These are phyloP conservation scores for Chlamydomonas sp. DNA, from an alignment of 139 green algal species.

Conservation along the genomic window DNA sequence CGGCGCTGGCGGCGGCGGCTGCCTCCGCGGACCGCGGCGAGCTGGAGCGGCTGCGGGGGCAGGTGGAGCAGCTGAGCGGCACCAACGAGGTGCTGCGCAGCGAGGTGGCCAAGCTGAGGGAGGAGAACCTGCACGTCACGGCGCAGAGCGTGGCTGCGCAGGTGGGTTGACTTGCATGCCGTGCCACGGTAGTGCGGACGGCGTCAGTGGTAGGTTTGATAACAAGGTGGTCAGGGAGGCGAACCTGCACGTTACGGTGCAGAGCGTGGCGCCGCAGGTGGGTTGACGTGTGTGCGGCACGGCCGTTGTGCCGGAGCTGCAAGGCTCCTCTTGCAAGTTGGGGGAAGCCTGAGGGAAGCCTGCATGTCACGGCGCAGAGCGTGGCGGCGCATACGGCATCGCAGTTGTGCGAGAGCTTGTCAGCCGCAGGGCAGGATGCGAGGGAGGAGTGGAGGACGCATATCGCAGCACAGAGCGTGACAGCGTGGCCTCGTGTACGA, in stretches of 20 bases:
- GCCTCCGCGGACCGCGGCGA: slow-evolving; percentile 26
- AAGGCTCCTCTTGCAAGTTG: background rate
- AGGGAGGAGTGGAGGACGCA: too few relatives aligned
- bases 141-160: slow-evolving; percentile 15
- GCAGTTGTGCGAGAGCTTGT: too few relatives aligned
- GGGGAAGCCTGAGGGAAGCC: background rate
- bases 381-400: background rate
- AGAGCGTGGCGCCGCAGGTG: background rate
- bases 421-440: too few relatives aligned
- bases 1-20: slow-evolving; percentile 25
- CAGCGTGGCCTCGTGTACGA: too few relatives aligned
- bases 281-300: background rate
- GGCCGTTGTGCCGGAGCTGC: background rate
- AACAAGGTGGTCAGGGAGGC: slow-evolving; percentile 23
- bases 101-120: slow-evolving; percentile 23
- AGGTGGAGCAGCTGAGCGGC: slow-evolving; percentile 6
- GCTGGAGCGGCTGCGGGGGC: slow-evolving; percentile 38
- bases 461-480: too few relatives aligned
- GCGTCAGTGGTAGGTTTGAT: background rate
- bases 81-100: background rate
- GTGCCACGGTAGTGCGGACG: background rate
- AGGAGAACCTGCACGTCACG: slow-evolving; percentile 33
- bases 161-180: background rate
- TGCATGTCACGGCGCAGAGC: background rate
- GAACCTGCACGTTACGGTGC: slow-evolving; percentile 4